A percentile compares a stretch with the other conserved stretches of the same genome.
Evolutionary conservation across 2,329 filamentous ascomycete species (phyloP).

Genomic region (Xylaria sp.): DNA sequence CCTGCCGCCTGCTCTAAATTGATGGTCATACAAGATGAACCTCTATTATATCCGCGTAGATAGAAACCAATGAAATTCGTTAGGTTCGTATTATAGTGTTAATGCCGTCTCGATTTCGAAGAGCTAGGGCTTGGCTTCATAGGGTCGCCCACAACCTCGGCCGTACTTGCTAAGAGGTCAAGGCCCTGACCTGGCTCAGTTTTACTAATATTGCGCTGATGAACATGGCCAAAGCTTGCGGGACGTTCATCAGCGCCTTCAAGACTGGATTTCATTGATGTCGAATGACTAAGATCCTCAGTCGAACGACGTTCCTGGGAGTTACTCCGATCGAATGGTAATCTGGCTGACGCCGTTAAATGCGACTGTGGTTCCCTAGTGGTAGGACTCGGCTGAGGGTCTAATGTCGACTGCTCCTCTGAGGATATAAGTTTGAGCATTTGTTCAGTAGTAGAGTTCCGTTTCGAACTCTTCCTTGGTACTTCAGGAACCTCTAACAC

Average conservation of each 20-base stretch:
- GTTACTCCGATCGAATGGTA: slow-evolving; percentile 68
- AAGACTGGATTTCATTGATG: slow-evolving; percentile 45
- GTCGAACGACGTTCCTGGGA: slow-evolving; percentile 64
- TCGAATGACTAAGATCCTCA: slow-evolving; percentile 57
- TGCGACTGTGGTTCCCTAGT: slow-evolving; percentile 22
- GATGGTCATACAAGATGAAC: slow-evolving; percentile 35
- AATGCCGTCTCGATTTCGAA: slow-evolving; percentile 23
- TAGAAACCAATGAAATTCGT: slow-evolving; percentile 35
- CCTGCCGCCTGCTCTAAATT: slow-evolving; percentile 36
- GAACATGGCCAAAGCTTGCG: slow-evolving; percentile 66
- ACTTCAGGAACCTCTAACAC: slow-evolving; percentile 62
- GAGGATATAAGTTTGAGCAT: slow-evolving; percentile 49
- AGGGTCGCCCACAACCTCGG: slow-evolving; percentile 64
- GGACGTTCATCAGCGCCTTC: slow-evolving; percentile 58
- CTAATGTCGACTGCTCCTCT: slow-evolving; percentile 30
- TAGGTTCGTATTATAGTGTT: slow-evolving; percentile 31
- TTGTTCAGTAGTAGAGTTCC: slow-evolving; percentile 59
- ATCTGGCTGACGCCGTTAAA: slow-evolving; percentile 48
- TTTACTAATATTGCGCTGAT: slow-evolving; percentile 66
- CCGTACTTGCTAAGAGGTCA: slow-evolving; percentile 63
- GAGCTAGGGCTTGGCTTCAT: slow-evolving; percentile 44
- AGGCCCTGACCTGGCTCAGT: slow-evolving; percentile 61
- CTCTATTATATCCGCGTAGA: slow-evolving; percentile 30
- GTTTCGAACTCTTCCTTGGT: slow-evolving; percentile 78
- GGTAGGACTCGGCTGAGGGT: slow-evolving; percentile 27